These are phyloP conservation scores for Xylariaceae sp. DNA, from an alignment of 2,329 filamentous ascomycete species.

Conservation along the genomic window DNA sequence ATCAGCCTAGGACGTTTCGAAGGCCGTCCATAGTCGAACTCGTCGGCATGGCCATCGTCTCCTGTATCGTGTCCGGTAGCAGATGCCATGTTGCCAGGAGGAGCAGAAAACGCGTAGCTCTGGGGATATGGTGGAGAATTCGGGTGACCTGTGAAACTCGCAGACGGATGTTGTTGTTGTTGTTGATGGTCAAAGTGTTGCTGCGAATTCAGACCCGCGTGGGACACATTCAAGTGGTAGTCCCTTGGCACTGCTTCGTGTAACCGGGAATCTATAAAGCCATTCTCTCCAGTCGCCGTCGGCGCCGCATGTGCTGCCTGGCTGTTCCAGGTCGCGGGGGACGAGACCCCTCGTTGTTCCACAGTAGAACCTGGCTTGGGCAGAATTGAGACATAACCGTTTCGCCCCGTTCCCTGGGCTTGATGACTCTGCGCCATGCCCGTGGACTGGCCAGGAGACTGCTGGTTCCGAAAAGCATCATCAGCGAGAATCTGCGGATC, in stretches of 20 bases:
- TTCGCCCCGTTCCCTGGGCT: neutral
- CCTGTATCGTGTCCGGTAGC: neutral
- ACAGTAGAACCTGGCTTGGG: constrained; percentile 6
- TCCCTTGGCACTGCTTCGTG: neutral
- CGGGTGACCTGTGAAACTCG: neutral
- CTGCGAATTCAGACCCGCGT: neutral
- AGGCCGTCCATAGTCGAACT: neutral
- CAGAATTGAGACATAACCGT: constrained; percentile 5
- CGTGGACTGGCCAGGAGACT: neutral
- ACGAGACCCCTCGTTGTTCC: neutral
- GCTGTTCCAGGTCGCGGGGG: neutral
- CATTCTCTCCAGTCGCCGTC: constrained; percentile 4
- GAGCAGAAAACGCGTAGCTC: constrained; percentile 5
- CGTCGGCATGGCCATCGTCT: neutral
- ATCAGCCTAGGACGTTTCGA: neutral
- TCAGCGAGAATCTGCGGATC: constrained; percentile 13
- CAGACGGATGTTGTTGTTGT: neutral
- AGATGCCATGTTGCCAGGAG: neutral
- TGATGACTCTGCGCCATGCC: neutral
- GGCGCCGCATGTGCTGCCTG: neutral
- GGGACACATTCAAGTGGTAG: neutral
- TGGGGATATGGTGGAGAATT: neutral
- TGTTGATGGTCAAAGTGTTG: neutral
- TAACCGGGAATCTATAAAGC: constrained; percentile 9
- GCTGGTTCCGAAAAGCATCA: constrained; percentile 3